These are phyloP conservation scores for Gossypium bickii DNA, from an alignment of 345 rosid species.

Conservation along the genomic window DNA sequence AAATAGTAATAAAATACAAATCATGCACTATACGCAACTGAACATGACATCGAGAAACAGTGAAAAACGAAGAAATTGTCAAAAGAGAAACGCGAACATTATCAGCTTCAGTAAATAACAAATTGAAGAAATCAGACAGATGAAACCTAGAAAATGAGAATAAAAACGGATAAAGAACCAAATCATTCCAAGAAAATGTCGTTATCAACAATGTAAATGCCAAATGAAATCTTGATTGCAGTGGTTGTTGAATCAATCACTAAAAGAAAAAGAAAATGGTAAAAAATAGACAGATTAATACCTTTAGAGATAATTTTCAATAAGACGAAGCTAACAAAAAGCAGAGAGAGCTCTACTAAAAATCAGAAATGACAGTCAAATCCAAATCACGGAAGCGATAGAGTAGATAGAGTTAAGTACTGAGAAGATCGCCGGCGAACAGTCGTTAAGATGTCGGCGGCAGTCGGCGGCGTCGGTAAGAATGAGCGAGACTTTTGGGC, in stretches of 20 bases:
- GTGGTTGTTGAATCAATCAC: too few species aligned
- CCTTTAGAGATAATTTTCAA: constrained; percentile 7
- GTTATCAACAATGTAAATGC: constrained; percentile 1
- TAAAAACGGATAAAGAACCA: not conserved
- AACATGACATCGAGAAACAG: not conserved
- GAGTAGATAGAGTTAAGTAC: not conserved
- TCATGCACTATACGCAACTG: not conserved
- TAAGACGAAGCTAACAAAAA: constrained; percentile 5
- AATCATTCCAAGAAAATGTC: not conserved
- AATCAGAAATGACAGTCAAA: not conserved
- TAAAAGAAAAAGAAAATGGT: too few species aligned
- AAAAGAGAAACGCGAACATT: not conserved
- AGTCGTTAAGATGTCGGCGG: constrained; percentile 46
- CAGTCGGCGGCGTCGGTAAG: constrained; percentile 9
- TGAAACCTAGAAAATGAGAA: not conserved
- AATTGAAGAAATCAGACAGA: not conserved
- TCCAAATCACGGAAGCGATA: too few species aligned
- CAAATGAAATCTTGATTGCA: not conserved
- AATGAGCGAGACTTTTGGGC: constrained; percentile 2
- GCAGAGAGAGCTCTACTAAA: not conserved
- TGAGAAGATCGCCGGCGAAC: constrained; percentile 17
- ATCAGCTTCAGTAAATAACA: not conserved
- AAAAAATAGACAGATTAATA: not conserved
- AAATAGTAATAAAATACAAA: not conserved
- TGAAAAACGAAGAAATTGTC: not conserved